Base-by-base conservation (phyloP, 331 rosid genomes). In the Acacia pycnantha region DNA sequence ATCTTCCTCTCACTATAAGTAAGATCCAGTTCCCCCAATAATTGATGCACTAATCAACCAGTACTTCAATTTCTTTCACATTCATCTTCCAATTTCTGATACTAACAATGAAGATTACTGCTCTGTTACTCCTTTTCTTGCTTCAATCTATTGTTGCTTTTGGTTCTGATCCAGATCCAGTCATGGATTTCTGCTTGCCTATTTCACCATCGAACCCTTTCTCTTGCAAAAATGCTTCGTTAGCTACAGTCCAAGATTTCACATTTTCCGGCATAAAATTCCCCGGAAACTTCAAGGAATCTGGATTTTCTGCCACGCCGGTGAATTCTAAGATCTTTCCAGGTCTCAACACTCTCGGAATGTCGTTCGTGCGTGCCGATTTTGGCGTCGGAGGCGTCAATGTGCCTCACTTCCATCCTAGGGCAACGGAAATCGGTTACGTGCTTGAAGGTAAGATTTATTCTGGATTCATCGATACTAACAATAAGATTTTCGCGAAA, bases 161-260 rank as follows among this genome's bases (percentile, higher is more conserved):
- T 44, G 97, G 92, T 81, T 92, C 99, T 71, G 99, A 95, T 56
- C 97, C 99, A 1, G 99, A 95, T 87, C 98, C 98, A 5, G 85
- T 93, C 27, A 83, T 85, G 50, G 98, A 95, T 89, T 93, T 88
- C 86, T 95, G 99, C 85, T 67, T 95, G 84, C 84, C 93, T 50
- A 58, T 46, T 79, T 79, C 84, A 61, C 74, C 65, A 40, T 71
- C 83, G 7, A 77, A 77, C 66, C 72, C 51, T 81, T 79, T 44
- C 47, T 81, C 76, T 37, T 93, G 99, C 91, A 93, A 92, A 91
- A 93, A 93, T 76, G 84, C 97, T 56, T 93, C 98, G 11, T 33
- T 76, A 2, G 94, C 86, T 35, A 92, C 90, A 0, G 92, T 91
- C 0, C 90, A 91, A 72, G 99, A 95, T 67, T 95, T 95, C 84